Evolutionary conservation across 75 land plant species (phyloP).

Genomic region (Cryptomeria japonica): DNA sequence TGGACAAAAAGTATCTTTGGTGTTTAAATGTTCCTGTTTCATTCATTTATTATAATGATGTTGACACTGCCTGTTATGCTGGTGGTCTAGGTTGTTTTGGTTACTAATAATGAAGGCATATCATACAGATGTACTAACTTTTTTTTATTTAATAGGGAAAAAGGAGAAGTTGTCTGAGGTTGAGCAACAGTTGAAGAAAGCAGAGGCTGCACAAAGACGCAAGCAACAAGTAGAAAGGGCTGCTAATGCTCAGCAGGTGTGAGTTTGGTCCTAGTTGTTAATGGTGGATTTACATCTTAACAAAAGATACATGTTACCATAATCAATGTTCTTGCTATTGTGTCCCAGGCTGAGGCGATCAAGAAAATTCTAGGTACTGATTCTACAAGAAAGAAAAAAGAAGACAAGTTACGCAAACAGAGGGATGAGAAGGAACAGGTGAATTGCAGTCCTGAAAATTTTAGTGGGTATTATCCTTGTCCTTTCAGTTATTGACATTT

Average conservation of each 20-base stretch:
- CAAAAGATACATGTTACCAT: neutral
- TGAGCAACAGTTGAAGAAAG: conserved; percentile 88
- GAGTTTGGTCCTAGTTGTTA: neutral
- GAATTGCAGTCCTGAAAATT: neutral
- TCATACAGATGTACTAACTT: neutral
- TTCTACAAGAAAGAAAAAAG: conserved; percentile 71
- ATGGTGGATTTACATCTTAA: neutral
- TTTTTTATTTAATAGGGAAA: conserved; percentile 52
- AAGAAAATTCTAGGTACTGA: conserved; percentile 91
- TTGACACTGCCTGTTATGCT: neutral
- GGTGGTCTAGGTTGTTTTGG: no score
- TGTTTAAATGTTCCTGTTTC: neutral
- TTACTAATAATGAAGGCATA: neutral
- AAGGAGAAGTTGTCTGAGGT: conserved; percentile 84
- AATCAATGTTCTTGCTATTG: neutral
- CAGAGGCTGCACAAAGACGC: conserved; percentile 86
- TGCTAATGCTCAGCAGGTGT: conserved; percentile 84
- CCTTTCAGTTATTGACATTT: neutral
- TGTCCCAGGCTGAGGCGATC: conserved; percentile 79
- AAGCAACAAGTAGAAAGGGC: conserved; percentile 87
- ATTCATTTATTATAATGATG: neutral
- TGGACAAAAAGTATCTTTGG: neutral
- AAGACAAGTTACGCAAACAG: conserved; percentile 69
- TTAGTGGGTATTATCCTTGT: neutral
- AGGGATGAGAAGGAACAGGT: conserved; percentile 84